Conservation (phyloP, 768 basidiomycete species). For the Podaxis sp. region DNA sequence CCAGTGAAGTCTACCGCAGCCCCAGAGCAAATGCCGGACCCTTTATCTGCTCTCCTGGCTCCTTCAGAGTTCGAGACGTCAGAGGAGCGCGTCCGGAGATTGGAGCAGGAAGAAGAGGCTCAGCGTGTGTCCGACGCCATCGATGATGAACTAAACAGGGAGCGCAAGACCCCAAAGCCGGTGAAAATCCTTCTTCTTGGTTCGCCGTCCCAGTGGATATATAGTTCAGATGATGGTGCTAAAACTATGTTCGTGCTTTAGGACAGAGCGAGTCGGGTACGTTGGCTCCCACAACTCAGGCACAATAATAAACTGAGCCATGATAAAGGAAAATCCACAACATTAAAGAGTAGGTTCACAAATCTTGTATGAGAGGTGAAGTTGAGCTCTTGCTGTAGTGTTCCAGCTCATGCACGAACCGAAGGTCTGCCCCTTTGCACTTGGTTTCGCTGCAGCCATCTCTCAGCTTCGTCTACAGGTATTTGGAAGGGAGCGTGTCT, state of each 20-base stretch:
- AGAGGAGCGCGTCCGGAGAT: conserved; percentile 37
- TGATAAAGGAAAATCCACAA: conserved; percentile 69
- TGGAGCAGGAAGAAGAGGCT: conserved; percentile 44
- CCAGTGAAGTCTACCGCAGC: background rate
- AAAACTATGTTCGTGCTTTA: conserved; percentile 16
- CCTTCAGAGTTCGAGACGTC: conserved; percentile 51
- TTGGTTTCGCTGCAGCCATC: background rate
- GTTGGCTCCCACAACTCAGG: conserved; percentile 11
- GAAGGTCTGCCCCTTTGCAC: conserved; percentile 32
- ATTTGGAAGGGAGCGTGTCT: conserved; percentile 54
- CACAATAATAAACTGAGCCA: background rate
- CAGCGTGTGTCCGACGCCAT: conserved; percentile 57
- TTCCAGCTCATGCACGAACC: conserved; percentile 62
- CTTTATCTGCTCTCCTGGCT: conserved; percentile 39
- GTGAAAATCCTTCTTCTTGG: conserved; percentile 61
- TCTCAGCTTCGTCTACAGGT: conserved; percentile 26
- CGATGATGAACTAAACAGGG: conserved; percentile 54
- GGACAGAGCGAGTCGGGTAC: conserved; percentile 81
- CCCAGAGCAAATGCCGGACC: conserved; percentile 27
- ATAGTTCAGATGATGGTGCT: background rate
- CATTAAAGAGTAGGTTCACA: conserved; percentile 65
- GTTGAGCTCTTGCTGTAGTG: conserved; percentile 28
- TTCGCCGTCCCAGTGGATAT: conserved; percentile 21
- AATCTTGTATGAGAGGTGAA: background rate
- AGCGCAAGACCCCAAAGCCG: conserved; percentile 37